phyloP scores from a whole-genome alignment of 2,329 filamentous ascomycete species.

The Penicillium sp. region DNA sequence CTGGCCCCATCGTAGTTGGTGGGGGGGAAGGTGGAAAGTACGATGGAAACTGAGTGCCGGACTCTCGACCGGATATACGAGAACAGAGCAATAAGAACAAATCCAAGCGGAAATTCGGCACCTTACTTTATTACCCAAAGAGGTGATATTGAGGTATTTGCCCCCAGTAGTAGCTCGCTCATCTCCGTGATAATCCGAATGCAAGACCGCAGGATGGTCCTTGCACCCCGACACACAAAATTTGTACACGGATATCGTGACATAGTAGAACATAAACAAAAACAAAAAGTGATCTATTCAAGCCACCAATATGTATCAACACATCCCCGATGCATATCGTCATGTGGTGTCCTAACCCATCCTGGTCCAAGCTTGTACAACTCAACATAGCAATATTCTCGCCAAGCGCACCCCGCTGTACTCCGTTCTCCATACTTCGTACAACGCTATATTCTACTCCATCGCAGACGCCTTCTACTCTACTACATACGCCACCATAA shows the following conservation, averaged over 20 bases:
- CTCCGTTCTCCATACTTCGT: neutral
- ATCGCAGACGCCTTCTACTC: neutral
- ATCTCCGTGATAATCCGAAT: neutral
- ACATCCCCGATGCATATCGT: neutral
- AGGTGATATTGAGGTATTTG: neutral
- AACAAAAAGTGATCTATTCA: neutral
- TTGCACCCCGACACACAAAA: neutral
- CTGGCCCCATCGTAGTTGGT: conserved; percentile 3
- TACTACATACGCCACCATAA: neutral
- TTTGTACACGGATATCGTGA: neutral
- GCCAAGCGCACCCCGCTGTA: neutral
- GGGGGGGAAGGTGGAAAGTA: neutral
- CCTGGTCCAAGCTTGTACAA: neutral
- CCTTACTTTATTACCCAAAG: neutral
- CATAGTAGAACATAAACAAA: neutral
- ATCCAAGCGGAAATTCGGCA: neutral
- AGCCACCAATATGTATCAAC: neutral
- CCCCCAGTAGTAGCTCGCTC: neutral
- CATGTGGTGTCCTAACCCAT: neutral
- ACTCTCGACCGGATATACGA: neutral
- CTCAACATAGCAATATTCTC: neutral
- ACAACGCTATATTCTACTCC: neutral
- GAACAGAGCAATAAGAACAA: neutral
- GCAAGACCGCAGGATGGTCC: neutral
- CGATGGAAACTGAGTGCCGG: neutral